Percentiles rank a stretch among this genome's conserved stretches.
Conservation (phyloP, 768 basidiomycete genomes). For the Boletus barrowsii region DNA sequence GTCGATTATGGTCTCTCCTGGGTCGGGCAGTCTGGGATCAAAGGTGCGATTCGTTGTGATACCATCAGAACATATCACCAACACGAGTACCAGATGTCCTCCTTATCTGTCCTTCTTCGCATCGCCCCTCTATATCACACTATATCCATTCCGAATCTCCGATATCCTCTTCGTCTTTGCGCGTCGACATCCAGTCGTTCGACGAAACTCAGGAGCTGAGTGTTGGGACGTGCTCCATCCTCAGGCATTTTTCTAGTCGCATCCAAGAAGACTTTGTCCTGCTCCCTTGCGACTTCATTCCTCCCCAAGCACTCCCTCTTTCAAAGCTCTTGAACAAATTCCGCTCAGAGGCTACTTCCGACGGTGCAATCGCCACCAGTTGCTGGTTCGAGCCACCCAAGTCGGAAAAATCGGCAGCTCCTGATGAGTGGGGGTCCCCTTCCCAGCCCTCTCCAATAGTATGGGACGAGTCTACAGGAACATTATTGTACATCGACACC, state of each 20-base stretch:
- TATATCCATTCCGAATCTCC: slow-evolving; percentile 79
- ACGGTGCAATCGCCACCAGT: slow-evolving; percentile 60
- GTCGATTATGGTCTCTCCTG: slow-evolving; percentile 80
- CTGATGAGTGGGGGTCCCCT: slow-evolving; percentile 66
- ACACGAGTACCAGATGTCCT: slow-evolving; percentile 62
- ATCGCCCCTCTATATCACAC: slow-evolving; percentile 74
- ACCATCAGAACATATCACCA: slow-evolving; percentile 5
- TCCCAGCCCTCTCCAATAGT: slow-evolving; percentile 50
- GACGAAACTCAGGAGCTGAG: slow-evolving; percentile 68
- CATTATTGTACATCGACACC: slow-evolving; percentile 71
- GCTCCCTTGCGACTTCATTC: slow-evolving; percentile 88
- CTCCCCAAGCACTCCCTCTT: slow-evolving; percentile 71
- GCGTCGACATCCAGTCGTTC: slow-evolving; percentile 76
- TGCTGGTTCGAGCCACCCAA: slow-evolving; percentile 58
- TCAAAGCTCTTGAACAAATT: slow-evolving; percentile 75
- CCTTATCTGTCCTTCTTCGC: slow-evolving; percentile 77
- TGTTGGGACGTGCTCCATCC: slow-evolving; percentile 69
- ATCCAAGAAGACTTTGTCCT: slow-evolving; percentile 86
- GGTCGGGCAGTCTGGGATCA: slow-evolving; percentile 84
- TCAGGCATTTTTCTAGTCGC: slow-evolving; percentile 71
- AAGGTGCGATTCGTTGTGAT: slow-evolving; percentile 46
- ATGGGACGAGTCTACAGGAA: slow-evolving; percentile 64
- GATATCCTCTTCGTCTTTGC: slow-evolving; percentile 56
- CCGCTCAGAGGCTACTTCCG: slow-evolving; percentile 63
- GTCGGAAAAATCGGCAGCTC: slow-evolving; percentile 50